phyloP scores from a whole-genome alignment of 2,329 filamentous ascomycete species.

The Catunica adiposa region DNA sequence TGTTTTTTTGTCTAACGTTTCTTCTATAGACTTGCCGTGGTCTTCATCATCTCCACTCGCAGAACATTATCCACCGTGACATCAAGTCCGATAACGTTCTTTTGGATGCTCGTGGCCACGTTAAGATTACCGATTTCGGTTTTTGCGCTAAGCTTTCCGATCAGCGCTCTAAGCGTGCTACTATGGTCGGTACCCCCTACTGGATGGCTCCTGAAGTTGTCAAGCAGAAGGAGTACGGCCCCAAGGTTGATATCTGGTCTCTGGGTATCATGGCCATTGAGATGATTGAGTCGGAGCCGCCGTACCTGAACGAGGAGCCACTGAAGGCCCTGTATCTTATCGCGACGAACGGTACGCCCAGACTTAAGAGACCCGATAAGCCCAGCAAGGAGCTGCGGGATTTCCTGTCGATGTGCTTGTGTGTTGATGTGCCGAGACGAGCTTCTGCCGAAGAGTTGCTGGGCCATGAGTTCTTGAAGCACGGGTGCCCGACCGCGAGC shows the following conservation, averaged over 20 bases:
- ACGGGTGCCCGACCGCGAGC: constrained; percentile 68
- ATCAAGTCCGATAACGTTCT: constrained; percentile 99
- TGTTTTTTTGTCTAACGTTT: constrained; percentile 11
- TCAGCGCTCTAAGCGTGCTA: constrained; percentile 89
- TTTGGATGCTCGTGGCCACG: constrained; percentile 80
- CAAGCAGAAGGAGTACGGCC: constrained; percentile 97
- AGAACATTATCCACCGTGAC: constrained; percentile 96
- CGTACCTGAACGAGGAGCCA: constrained; percentile 94
- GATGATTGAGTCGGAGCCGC: constrained; percentile 98
- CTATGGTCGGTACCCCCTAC: constrained; percentile 98
- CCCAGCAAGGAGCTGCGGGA: constrained; percentile 95
- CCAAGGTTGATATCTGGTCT: constrained; percentile 98
- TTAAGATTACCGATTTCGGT: constrained; percentile 98
- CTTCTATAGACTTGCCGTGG: constrained; percentile 71
- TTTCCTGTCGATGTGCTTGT: constrained; percentile 89
- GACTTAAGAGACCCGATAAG: constrained; percentile 96
- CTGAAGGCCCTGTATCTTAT: constrained; percentile 95
- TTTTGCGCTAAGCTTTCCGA: constrained; percentile 98
- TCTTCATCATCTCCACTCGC: constrained; percentile 80
- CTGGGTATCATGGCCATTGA: constrained; percentile 99
- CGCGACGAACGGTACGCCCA: constrained; percentile 90
- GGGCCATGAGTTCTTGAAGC: constrained; percentile 84
- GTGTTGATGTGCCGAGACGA: constrained; percentile 87
- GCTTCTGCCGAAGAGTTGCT: constrained; percentile 83
- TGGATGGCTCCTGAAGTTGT: constrained; percentile 99